phyloP scores from a whole-genome alignment of 2,329 filamentous ascomycete genomes.

The Escovopsis sp. region DNA sequence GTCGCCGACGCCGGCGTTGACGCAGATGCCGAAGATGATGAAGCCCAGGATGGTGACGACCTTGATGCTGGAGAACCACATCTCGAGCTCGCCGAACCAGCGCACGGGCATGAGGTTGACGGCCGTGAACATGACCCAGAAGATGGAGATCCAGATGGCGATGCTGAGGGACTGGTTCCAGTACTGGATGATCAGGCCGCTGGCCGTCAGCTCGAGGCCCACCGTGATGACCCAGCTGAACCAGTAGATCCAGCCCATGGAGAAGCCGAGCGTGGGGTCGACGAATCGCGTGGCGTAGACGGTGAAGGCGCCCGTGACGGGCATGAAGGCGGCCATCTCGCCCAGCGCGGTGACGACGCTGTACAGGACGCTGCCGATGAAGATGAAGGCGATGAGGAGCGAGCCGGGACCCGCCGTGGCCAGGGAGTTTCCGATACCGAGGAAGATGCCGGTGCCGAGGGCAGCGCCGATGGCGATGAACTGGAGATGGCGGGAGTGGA shows the following conservation, averaged over 20 bases:
- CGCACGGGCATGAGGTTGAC: slow-evolving; percentile 59
- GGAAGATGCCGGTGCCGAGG: slow-evolving; percentile 59
- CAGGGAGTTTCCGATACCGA: slow-evolving; percentile 50
- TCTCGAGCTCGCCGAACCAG: slow-evolving; percentile 64
- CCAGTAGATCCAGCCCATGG: slow-evolving; percentile 77
- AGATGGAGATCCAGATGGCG: slow-evolving; percentile 58
- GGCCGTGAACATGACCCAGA: slow-evolving; percentile 55
- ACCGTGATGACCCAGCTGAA: slow-evolving; percentile 63
- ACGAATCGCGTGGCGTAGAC: slow-evolving; percentile 64
- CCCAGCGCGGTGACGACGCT: slow-evolving; percentile 57
- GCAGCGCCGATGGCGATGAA: slow-evolving; percentile 44
- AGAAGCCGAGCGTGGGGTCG: slow-evolving; percentile 57
- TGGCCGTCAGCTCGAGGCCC: slow-evolving; percentile 57
- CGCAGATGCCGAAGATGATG: slow-evolving; percentile 61
- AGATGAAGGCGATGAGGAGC: slow-evolving; percentile 52
- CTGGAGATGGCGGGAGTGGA: slow-evolving; percentile 28
- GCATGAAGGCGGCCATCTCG: slow-evolving; percentile 67
- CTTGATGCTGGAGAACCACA: slow-evolving; percentile 66
- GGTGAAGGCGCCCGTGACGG: slow-evolving; percentile 62
- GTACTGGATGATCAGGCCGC: slow-evolving; percentile 62
- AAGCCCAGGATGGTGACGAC: slow-evolving; percentile 62
- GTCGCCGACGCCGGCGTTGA: slow-evolving; percentile 55
- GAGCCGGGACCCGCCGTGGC: slow-evolving; percentile 50
- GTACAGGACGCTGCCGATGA: slow-evolving; percentile 59
- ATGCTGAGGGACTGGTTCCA: slow-evolving; percentile 50